A percentile compares a stretch with the other conserved stretches of the same genome.
phyloP scores from a whole-genome alignment of 1,284 basidiomycete genomes.

The Apiotrichum porosum region DNA sequence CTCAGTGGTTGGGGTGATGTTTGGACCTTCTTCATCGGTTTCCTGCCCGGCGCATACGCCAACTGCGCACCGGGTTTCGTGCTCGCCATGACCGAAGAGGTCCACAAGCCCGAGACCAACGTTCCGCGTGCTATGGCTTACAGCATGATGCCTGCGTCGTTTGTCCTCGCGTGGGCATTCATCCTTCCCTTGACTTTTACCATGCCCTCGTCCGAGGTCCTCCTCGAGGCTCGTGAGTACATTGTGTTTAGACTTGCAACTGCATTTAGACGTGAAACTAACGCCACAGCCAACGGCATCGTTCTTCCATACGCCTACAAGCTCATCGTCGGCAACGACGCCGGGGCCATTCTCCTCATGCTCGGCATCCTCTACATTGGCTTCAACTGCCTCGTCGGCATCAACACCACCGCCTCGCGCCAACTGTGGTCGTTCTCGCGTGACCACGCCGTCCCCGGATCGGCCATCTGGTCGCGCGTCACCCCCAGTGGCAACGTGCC shows the following conservation, averaged over 20 bases:
- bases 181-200: conserved; percentile 14
- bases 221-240: conserved; percentile 15
- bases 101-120: conserved; percentile 7
- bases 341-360: conserved; percentile 12
- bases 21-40: conserved; percentile 20
- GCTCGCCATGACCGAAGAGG: conserved; percentile 16
- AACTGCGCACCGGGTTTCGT: conserved; percentile 13
- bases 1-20: conserved; percentile 11
- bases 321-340: conserved; percentile 13
- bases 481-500: conserved; percentile 14
- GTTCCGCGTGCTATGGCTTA: conserved; percentile 12
- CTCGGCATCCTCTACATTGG: conserved; percentile 10
- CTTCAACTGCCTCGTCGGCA: conserved; percentile 20
- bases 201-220: conserved; percentile 12
- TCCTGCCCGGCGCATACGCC: conserved; percentile 12
- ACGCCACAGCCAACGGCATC: too few relatives aligned
- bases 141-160: conserved; percentile 12
- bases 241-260: too few relatives aligned
- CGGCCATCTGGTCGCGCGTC: conserved; percentile 11
- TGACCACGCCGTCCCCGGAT: conserved; percentile 18
- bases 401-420: conserved; percentile 13
- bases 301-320: conserved; percentile 13
- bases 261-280: too few relatives aligned
- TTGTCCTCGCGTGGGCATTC: conserved; percentile 12
- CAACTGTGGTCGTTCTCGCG: conserved; percentile 18